Conservation (phyloP, 257 asterid species). For the Asclepias syriaca region DNA sequence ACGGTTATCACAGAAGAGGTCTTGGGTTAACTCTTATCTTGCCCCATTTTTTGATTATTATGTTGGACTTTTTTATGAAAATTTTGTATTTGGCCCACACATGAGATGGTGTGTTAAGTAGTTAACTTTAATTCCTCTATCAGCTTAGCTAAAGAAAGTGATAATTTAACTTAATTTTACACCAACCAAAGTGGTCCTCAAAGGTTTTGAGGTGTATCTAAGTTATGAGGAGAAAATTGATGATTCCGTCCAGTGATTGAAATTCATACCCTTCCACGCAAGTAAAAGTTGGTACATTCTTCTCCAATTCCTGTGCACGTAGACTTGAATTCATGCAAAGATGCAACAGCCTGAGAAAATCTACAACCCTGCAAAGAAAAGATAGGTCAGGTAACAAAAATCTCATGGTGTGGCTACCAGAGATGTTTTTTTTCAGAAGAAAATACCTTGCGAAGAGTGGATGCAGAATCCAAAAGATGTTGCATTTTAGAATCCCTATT, state of each 20-base stretch:
- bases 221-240: neutral
- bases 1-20: too few relatives aligned
- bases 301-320: conserved; percentile 61
- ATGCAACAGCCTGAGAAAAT: conserved; percentile 93
- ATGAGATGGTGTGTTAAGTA: too few relatives aligned
- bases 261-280: conserved; percentile 59
- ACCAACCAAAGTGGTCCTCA: neutral
- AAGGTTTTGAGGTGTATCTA: neutral
- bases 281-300: conserved; percentile 57
- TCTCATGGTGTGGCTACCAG: neutral
- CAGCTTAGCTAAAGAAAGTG: too few relatives aligned
- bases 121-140: too few relatives aligned
- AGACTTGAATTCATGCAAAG: conserved; percentile 78
- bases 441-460: conserved; percentile 86
- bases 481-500: conserved; percentile 48
- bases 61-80: too few relatives aligned
- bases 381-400: conserved; percentile 2
- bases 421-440: conserved; percentile 15
- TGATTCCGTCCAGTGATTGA: neutral
- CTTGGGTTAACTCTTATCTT: too few relatives aligned
- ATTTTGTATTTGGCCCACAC: too few relatives aligned
- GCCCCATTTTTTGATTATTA: too few relatives aligned
- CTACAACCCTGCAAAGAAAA: conserved; percentile 57
- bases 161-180: too few relatives aligned
- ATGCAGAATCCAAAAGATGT: conserved; percentile 86